These are phyloP conservation scores for Trichocladium uniseriatum DNA, from an alignment of 495 filamentous ascomycete species.

Conservation along the genomic window DNA sequence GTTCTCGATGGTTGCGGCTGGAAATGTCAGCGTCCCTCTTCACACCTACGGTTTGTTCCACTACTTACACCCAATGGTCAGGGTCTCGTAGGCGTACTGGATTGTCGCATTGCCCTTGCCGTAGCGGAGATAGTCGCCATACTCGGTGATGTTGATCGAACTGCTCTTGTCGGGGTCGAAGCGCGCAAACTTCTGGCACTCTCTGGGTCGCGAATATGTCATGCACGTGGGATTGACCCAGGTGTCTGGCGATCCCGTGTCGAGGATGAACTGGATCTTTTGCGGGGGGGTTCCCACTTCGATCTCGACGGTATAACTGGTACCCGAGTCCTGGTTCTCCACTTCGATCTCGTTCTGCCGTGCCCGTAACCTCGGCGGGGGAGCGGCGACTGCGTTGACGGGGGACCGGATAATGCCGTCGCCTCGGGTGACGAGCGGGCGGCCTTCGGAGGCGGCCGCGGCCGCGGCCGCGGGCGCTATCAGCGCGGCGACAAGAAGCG, in stretches of 20 bases:
- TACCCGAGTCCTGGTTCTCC: constrained; percentile 7
- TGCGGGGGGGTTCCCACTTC: constrained; percentile 20
- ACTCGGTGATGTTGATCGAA: constrained; percentile 19
- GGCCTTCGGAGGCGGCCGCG: background rate
- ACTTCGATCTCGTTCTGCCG: constrained; percentile 14
- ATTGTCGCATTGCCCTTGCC: constrained; percentile 33
- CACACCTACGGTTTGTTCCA: too few relatives aligned
- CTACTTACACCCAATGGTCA: constrained; percentile 31
- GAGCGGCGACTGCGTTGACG: background rate
- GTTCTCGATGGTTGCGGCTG: constrained; percentile 27
- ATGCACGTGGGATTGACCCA: constrained; percentile 38
- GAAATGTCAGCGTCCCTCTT: background rate
- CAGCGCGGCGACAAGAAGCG: constrained; percentile 5
- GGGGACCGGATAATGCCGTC: constrained; percentile 16
- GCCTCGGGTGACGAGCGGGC: background rate
- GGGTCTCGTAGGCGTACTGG: constrained; percentile 33
- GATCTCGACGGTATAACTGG: constrained; percentile 12
- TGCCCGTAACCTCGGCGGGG: background rate
- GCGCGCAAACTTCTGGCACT: constrained; percentile 22
- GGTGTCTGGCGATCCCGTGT: constrained; percentile 35
- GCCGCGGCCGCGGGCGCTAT: background rate
- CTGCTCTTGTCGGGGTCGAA: constrained; percentile 28
- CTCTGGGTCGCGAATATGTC: background rate
- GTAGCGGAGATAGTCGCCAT: constrained; percentile 26
- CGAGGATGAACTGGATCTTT: constrained; percentile 28